Conservation (phyloP, 495 filamentous ascomycete genomes). For the Penicillium tannophilum region DNA sequence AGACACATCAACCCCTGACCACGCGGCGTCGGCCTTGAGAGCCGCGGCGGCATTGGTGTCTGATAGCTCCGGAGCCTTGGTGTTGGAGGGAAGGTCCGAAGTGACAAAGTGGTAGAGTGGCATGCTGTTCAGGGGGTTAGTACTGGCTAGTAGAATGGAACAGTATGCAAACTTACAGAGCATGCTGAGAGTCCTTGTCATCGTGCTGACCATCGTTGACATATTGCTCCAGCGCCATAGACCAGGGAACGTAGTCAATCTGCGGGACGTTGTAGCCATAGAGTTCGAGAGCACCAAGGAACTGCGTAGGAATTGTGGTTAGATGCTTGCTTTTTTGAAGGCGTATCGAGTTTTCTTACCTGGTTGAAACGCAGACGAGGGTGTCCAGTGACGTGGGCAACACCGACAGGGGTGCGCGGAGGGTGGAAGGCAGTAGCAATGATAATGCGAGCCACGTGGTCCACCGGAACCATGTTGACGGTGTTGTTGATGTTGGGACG, state of each 20-base stretch:
- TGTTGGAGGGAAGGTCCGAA: conserved; percentile 74
- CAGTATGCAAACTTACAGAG: conserved; percentile 47
- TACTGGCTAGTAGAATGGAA: conserved; percentile 6
- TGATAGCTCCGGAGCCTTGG: conserved; percentile 78
- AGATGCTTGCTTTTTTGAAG: not conserved
- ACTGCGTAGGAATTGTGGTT: conserved; percentile 30
- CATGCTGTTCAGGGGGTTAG: conserved; percentile 45
- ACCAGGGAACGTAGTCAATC: conserved; percentile 61
- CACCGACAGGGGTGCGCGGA: conserved; percentile 50
- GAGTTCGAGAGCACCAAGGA: conserved; percentile 65
- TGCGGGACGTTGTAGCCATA: conserved; percentile 79
- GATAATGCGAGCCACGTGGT: conserved; percentile 78
- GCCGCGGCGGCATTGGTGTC: conserved; percentile 69
- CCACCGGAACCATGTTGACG: conserved; percentile 88
- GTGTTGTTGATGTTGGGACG: conserved; percentile 83
- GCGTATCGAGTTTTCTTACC: not conserved
- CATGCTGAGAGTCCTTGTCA: conserved; percentile 63
- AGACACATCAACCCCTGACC: conserved; percentile 64
- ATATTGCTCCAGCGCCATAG: conserved; percentile 58
- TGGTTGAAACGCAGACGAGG: conserved; percentile 79
- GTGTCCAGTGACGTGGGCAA: conserved; percentile 79
- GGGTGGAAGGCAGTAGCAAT: conserved; percentile 71
- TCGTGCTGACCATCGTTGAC: conserved; percentile 61
- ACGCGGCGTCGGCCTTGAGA: conserved; percentile 61
- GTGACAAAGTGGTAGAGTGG: conserved; percentile 86